These are phyloP conservation scores for Trichophyton verrucosum DNA, from an alignment of 2,329 filamentous ascomycete genomes.

Conservation along the genomic window DNA sequence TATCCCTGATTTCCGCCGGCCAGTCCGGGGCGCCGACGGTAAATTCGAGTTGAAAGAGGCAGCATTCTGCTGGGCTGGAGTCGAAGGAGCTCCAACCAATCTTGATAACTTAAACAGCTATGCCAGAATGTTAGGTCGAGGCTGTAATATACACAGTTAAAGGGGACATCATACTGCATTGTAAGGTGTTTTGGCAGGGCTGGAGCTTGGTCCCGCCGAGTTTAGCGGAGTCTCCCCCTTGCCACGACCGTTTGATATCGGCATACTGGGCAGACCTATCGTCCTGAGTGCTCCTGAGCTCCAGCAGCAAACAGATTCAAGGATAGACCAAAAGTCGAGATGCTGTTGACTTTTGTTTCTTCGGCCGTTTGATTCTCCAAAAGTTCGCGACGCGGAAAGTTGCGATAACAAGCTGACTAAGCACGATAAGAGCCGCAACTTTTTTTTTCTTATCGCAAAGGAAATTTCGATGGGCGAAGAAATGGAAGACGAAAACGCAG, in stretches of 20 bases:
- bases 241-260: not conserved
- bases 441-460: slow-evolving; percentile 1
- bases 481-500: not conserved
- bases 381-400: slow-evolving; percentile 2
- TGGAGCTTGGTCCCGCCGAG: slow-evolving; percentile 1
- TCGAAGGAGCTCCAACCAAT: slow-evolving; percentile 23
- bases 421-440: not conserved
- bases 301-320: not conserved
- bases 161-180: not conserved
- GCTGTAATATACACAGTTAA: not conserved
- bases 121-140: not conserved
- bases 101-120: not conserved
- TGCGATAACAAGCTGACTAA: slow-evolving; percentile 1
- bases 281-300: not conserved
- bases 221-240: not conserved
- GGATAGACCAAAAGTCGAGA: not conserved
- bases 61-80: slow-evolving; percentile 24
- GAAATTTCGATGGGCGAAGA: not conserved
- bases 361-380: not conserved
- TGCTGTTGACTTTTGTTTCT: not conserved
- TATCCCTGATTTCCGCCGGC: slow-evolving; percentile 2
- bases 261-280: not conserved
- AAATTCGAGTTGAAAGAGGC: slow-evolving; percentile 4
- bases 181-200: slow-evolving; percentile 2
- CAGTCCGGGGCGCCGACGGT: not conserved